Evolutionary conservation across 2,329 filamentous ascomycete genomes (phyloP).

Genomic region (Colletotrichum horii): DNA sequence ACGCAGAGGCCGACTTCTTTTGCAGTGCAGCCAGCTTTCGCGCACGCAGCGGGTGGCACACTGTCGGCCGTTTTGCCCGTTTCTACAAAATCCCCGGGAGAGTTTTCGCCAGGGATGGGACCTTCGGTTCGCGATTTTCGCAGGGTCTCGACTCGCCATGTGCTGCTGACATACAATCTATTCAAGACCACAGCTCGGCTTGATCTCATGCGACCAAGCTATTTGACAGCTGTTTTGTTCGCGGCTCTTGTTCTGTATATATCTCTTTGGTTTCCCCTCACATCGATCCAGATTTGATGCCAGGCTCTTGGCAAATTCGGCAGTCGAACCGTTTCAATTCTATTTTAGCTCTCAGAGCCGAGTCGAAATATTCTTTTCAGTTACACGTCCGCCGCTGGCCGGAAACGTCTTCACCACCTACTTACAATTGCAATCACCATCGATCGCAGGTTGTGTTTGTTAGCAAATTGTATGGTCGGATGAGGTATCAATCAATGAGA

Average conservation of each 20-base stretch:
- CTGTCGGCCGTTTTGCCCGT: neutral
- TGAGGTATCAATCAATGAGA: too few species aligned
- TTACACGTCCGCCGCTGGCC: neutral
- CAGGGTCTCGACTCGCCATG: neutral
- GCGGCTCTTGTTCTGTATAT: neutral
- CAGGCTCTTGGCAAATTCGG: neutral
- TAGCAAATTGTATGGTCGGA: too few species aligned
- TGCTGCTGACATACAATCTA: neutral
- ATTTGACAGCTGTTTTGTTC: neutral
- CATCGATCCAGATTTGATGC: neutral
- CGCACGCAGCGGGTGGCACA: neutral
- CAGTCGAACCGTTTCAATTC: neutral
- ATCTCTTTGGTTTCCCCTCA: neutral
- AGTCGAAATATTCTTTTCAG: neutral
- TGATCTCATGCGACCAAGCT: neutral
- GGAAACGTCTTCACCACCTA: too few species aligned
- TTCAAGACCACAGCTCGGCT: neutral
- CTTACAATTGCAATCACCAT: too few species aligned
- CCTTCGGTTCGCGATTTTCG: neutral
- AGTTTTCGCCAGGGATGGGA: neutral
- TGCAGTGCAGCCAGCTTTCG: neutral
- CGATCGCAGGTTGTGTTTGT: too few species aligned
- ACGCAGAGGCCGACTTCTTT: neutral
- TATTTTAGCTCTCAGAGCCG: neutral
- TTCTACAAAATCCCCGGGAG: neutral